A percentile compares a stretch with the other conserved stretches of the same genome.
phyloP scores from a whole-genome alignment of 1,284 basidiomycete genomes.

The Malassezia psittaci region DNA sequence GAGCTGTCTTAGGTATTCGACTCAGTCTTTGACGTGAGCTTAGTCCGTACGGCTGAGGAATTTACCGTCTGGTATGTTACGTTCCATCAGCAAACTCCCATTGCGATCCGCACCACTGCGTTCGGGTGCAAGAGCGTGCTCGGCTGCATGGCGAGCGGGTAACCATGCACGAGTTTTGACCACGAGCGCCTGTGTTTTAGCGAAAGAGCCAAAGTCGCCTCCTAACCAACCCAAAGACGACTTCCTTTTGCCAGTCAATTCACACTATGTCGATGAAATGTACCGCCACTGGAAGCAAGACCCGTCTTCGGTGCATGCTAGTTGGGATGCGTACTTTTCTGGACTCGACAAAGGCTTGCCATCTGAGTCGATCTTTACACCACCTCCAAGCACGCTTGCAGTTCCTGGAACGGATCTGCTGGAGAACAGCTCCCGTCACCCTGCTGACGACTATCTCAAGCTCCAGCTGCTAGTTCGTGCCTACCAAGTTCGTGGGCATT shows the following conservation, averaged over 20 bases:
- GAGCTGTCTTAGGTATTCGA: no score
- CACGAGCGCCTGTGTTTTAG: not conserved
- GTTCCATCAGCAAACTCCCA: constrained; percentile 6
- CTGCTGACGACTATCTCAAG: constrained; percentile 83
- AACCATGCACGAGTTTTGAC: not conserved
- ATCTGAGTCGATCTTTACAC: constrained; percentile 71
- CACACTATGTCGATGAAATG: constrained; percentile 85
- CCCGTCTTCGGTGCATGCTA: constrained; percentile 80
- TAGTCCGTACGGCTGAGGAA: no score
- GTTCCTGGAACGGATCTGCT: constrained; percentile 55
- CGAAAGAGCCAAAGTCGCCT: not conserved
- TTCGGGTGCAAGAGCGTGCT: not conserved
- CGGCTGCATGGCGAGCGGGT: not conserved
- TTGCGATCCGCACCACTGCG: constrained; percentile 1
- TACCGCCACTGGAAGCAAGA: constrained; percentile 51
- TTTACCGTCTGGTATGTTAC: not conserved
- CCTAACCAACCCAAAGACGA: constrained; percentile 31
- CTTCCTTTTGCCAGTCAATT: constrained; percentile 61
- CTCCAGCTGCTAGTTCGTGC: constrained; percentile 59
- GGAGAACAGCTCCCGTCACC: constrained; percentile 58
- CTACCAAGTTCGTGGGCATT: constrained; percentile 97
- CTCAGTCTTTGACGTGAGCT: no score
- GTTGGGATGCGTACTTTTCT: constrained; percentile 90
- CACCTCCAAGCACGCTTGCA: constrained; percentile 60
- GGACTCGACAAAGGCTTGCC: constrained; percentile 81